Conservation (phyloP, 768 basidiomycete genomes). For the Nidula microcarpa region DNA sequence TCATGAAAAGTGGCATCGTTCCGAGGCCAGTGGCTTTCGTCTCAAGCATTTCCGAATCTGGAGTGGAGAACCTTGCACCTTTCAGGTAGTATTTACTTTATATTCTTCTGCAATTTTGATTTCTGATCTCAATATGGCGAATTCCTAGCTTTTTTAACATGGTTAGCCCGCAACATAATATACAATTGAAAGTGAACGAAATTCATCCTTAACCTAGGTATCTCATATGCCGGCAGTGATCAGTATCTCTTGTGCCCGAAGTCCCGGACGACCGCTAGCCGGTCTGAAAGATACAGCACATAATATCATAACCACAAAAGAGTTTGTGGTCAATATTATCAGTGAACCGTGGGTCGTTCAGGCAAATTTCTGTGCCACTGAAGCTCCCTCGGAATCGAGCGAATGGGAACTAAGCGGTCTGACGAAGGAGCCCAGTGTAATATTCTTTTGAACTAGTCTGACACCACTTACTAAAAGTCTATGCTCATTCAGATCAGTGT, state of each 20-base stretch:
- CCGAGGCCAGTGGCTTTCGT: slow-evolving; percentile 73
- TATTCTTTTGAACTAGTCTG: neutral
- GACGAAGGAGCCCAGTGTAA: slow-evolving; percentile 53
- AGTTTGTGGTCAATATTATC: slow-evolving; percentile 74
- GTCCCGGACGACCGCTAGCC: slow-evolving; percentile 6
- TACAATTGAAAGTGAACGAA: neutral
- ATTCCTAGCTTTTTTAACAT: slow-evolving; percentile 39
- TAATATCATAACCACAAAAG: slow-evolving; percentile 62
- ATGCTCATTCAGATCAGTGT: slow-evolving; percentile 29
- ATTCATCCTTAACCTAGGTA: slow-evolving; percentile 25
- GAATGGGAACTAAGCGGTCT: slow-evolving; percentile 65
- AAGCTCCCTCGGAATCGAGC: slow-evolving; percentile 47
- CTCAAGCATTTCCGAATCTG: slow-evolving; percentile 50
- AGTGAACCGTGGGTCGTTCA: slow-evolving; percentile 64
- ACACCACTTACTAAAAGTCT: neutral
- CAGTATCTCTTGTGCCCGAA: slow-evolving; percentile 37
- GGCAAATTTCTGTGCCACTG: slow-evolving; percentile 48
- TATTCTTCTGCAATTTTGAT: slow-evolving; percentile 1
- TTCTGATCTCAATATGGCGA: too few relatives aligned
- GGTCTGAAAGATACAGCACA: slow-evolving; percentile 53
- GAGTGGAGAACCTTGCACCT: slow-evolving; percentile 57
- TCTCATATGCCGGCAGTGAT: slow-evolving; percentile 59
- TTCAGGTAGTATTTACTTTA: slow-evolving; percentile 49
- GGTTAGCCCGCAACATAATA: slow-evolving; percentile 8
- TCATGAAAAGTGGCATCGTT: slow-evolving; percentile 50